A percentile compares a stretch with the other conserved stretches of the same genome.
Conservation (phyloP, 169 alveolate genomes). For the Plasmodium yoelii region DNA sequence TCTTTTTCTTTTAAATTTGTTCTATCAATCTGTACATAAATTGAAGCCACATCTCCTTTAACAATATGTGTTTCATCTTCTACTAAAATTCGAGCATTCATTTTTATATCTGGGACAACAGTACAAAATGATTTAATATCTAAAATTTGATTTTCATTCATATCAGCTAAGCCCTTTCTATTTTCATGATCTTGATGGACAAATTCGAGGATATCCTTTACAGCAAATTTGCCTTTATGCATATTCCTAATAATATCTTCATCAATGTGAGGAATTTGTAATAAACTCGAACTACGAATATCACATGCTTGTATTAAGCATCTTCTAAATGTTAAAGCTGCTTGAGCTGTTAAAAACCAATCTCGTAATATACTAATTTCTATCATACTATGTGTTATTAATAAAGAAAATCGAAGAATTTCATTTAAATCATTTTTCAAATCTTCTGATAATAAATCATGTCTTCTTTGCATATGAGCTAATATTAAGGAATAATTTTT, state of each 20-base stretch:
- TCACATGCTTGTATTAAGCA: conserved; percentile 91
- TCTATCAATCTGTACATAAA: conserved; percentile 86
- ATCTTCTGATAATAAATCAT: conserved; percentile 82
- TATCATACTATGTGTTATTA: conserved; percentile 90
- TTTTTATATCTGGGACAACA: conserved; percentile 83
- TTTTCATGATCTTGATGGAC: conserved; percentile 85
- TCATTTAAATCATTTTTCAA: conserved; percentile 80
- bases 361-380: conserved; percentile 89
- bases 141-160: conserved; percentile 82
- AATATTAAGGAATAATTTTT: conserved; percentile 85
- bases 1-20: conserved; percentile 86
- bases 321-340: conserved; percentile 91
- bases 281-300: conserved; percentile 85
- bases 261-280: conserved; percentile 92
- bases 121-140: conserved; percentile 90
- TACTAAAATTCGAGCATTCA: conserved; percentile 86
- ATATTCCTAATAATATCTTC: conserved; percentile 82
- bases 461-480: conserved; percentile 90
- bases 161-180: conserved; percentile 87
- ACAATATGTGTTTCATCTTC: conserved; percentile 91
- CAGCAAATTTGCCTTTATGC: conserved; percentile 87
- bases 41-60: conserved; percentile 91
- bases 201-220: conserved; percentile 86
- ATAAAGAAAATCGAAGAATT: conserved; percentile 84
- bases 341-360: conserved; percentile 87